Conservation (phyloP, 2,329 filamentous ascomycete genomes). For the Aureobasidium sp. region DNA sequence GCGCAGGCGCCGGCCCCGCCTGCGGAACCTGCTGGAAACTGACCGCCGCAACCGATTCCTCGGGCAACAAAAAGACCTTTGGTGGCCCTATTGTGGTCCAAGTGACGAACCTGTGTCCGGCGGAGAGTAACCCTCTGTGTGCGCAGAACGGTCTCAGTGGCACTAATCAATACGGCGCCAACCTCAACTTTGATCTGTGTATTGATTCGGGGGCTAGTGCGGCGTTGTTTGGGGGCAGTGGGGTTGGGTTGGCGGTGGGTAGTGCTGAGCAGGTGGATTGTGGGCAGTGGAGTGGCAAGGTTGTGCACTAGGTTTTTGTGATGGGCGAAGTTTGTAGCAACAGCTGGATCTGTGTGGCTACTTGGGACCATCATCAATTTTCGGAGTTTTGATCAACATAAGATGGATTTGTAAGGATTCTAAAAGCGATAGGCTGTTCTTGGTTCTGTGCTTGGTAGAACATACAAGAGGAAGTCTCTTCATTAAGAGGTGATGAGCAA, state of each 20-base stretch:
- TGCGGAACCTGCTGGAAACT: conserved; percentile 37
- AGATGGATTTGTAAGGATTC: no score
- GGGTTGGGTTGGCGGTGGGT: conserved; percentile 29
- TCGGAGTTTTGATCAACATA: no score
- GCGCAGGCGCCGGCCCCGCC: conserved; percentile 32
- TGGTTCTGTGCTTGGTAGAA: no score
- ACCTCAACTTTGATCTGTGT: conserved; percentile 38
- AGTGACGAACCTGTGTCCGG: conserved; percentile 37
- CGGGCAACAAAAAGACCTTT: conserved; percentile 22
- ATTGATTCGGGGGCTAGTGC: conserved; percentile 31
- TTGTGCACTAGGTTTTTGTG: background rate
- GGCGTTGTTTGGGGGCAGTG: conserved; percentile 31
- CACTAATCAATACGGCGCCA: conserved; percentile 34
- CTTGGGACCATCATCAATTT: no score
- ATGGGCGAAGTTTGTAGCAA: background rate
- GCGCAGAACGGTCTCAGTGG: conserved; percentile 27
- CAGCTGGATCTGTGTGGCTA: background rate
- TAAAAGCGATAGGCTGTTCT: no score
- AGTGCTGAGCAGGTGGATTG: conserved; percentile 29
- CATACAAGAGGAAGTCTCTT: no score
- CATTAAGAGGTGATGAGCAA: no score
- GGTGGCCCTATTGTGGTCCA: conserved; percentile 30
- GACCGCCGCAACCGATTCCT: conserved; percentile 30
- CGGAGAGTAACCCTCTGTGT: conserved; percentile 33
- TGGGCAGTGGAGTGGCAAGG: conserved; percentile 5